Evolutionary conservation across 495 filamentous ascomycete species (phyloP), one percentile per base, ranked within the genome.

Genomic region (Neurospora sp.): DNA sequence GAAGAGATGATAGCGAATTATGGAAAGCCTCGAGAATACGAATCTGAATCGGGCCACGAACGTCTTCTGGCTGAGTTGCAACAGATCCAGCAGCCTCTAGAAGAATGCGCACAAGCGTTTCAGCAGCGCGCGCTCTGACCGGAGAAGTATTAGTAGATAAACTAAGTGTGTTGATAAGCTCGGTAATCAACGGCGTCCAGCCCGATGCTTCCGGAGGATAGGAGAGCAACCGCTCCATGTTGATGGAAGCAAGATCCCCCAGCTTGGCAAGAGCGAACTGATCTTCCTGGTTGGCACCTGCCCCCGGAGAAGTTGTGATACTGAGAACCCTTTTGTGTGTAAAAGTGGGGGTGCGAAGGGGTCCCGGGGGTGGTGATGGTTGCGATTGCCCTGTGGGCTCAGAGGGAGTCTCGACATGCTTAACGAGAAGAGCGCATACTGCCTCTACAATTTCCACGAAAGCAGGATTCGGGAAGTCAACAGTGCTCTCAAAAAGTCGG

Each of bases 401-500:
- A 11, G 80, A 80, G 34, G 76, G 40, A 19, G 73, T n/a, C 28
- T 81, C 80, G 11, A 72, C 38, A 54, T 84, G 78, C 13, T 83
- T 84, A 54, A 87, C 82, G 37, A 91, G 86, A 31, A 93, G 84
- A 62, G 87, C 85, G 78, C 93, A 92, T 5, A 97, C 85, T 1
- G 94, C 91, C 48, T 84, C 82, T 5, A 98, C 84, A 7, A 98
- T 87, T 69, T 92, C 88, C n/a, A 90, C 83, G 73, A 98, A 98
- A 0, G 94, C 85, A 37, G 87, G 83, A 78, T 93, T 92, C 1
- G 94, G 93, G 75, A 94, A 97, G 75, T 97, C 94, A 69, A 89
- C 85, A 0, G 94, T 97, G 75, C 92, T 94, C 81, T 98, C 95
- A 73, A 98, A 91, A 73, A 99, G 85, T 73, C 95, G 90, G 4